These are phyloP conservation scores for Priceomyces castillae DNA, from an alignment of 805 yeast species.

Conservation along the genomic window DNA sequence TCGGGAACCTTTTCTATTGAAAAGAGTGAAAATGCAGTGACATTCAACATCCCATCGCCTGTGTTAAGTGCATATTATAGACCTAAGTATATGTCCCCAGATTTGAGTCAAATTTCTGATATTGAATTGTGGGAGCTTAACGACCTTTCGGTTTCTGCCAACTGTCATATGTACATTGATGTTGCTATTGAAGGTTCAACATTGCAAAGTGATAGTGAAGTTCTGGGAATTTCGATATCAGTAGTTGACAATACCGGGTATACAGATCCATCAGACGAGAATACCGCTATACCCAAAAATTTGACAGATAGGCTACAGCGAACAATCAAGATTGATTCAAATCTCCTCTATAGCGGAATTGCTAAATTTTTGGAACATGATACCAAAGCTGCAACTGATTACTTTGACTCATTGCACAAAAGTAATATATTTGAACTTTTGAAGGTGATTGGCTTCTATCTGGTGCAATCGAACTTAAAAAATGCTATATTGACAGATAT, in stretches of 20 bases:
- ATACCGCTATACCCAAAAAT: slow-evolving; percentile 18
- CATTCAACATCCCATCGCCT: slow-evolving; percentile 27
- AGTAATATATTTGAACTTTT: slow-evolving; percentile 36
- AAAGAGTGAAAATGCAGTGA: slow-evolving; percentile 9
- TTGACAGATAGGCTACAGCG: slow-evolving; percentile 14
- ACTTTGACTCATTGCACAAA: slow-evolving; percentile 25
- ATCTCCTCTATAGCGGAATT: slow-evolving; percentile 27
- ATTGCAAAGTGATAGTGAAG: background rate
- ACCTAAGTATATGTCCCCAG: slow-evolving; percentile 17
- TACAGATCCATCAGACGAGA: slow-evolving; percentile 35
- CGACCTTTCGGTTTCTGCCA: slow-evolving; percentile 8
- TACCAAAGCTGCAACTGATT: slow-evolving; percentile 30
- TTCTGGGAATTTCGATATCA: background rate
- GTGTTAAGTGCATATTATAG: slow-evolving; percentile 25
- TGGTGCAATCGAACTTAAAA: slow-evolving; percentile 22
- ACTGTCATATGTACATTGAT: slow-evolving; percentile 21
- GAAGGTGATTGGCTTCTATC: slow-evolving; percentile 29
- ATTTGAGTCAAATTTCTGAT: slow-evolving; percentile 11
- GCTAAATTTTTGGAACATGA: slow-evolving; percentile 26
- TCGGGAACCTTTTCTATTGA: slow-evolving; percentile 4
- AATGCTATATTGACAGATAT: slow-evolving; percentile 23
- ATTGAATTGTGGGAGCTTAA: slow-evolving; percentile 24
- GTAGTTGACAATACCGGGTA: slow-evolving; percentile 38
- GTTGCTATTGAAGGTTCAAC: slow-evolving; percentile 22
- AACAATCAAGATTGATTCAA: slow-evolving; percentile 32